Percentiles rank a stretch among this genome's conserved stretches.
phyloP scores from a whole-genome alignment of 306 rosid genomes.

The Potentilla sterilis region DNA sequence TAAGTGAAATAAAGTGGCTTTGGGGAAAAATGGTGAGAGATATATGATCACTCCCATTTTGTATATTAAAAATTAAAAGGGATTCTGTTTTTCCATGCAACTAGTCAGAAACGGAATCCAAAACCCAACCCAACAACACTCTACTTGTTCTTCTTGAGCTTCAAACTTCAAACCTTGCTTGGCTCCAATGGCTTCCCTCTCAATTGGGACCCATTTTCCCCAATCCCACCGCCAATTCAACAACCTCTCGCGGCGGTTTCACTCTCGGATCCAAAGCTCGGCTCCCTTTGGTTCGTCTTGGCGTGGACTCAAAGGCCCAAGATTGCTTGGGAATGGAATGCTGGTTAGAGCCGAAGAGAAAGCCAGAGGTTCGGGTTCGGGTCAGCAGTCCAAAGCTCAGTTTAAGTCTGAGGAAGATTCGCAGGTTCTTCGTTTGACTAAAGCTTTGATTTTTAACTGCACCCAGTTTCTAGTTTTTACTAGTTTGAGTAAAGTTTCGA shows the following conservation, averaged over 20 bases:
- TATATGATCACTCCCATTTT: constrained; percentile 4
- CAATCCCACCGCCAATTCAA: constrained; percentile 36
- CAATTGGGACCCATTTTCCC: constrained; percentile 47
- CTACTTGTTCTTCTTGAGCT: neutral
- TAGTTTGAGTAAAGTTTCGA: constrained; percentile 11
- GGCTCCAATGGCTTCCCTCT: constrained; percentile 54
- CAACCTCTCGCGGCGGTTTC: constrained; percentile 23
- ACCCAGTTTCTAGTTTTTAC: constrained; percentile 10
- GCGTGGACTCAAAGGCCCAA: constrained; percentile 34
- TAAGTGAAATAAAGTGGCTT: neutral
- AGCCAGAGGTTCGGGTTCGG: constrained; percentile 41
- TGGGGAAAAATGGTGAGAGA: neutral
- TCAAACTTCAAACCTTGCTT: neutral
- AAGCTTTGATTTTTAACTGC: constrained; percentile 5
- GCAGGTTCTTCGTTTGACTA: constrained; percentile 46
- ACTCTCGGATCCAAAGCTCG: constrained; percentile 33
- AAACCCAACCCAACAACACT: neutral
- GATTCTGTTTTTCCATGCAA: constrained; percentile 2
- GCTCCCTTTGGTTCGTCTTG: constrained; percentile 38
- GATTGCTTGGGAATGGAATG: constrained; percentile 44
- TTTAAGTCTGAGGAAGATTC: constrained; percentile 41
- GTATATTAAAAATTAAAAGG: neutral
- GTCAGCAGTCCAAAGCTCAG: constrained; percentile 44
- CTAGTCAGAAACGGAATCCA: neutral
- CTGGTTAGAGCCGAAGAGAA: constrained; percentile 75